Base-by-base conservation (phyloP, 2,329 filamentous ascomycete species). In the Talaromyces sp. region DNA sequence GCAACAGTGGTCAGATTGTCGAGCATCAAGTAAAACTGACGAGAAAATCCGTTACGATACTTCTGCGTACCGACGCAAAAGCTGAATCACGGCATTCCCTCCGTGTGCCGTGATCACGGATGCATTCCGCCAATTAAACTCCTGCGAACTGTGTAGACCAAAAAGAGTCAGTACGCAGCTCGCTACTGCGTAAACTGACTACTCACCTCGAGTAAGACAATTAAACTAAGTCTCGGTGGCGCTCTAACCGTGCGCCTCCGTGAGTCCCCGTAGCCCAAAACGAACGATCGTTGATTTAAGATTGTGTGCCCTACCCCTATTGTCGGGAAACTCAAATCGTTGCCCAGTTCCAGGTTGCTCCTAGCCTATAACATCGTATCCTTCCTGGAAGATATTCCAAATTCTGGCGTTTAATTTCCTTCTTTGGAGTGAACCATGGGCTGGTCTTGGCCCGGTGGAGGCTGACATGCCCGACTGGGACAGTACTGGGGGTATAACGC, bases 291-390 rank as follows among this genome's bases (percentile, higher is more conserved):
- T 56, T 39, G 52, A 56, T 39, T 56, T 56, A 56, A 56, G 52
- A 56, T 56, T 56, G 52, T 37, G 33, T 7, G 6, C 33, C 33
- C 31, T 37, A 52, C 33, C 33, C 52, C 33, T 24, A 56, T 56
- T 56, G 52, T 56, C 52, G 52, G 52, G 52, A 56, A 39, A 56
- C 52, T 56, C 33, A 56, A 52, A 31, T 50, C 47, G n/a, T 31
- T 33, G 24, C 49, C 16, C 31, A 27, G 47, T 33, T 31, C 49
- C 16, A 50, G 16, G 47, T 33, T 31, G 24, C 49, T 52, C n/a
- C 13, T 52, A 5, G 14, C 22, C 11, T 9, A 31, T 37, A 13
- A 10, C 35, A 13, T 22, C 22, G 22, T 22, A 22, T 22, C 22
- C 35, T 31, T 1, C 27, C 7, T 31, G 10, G 3, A 11, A 10